phyloP scores from a whole-genome alignment of 2,329 filamentous ascomycete species.

The Arthrobotrys conoides region DNA sequence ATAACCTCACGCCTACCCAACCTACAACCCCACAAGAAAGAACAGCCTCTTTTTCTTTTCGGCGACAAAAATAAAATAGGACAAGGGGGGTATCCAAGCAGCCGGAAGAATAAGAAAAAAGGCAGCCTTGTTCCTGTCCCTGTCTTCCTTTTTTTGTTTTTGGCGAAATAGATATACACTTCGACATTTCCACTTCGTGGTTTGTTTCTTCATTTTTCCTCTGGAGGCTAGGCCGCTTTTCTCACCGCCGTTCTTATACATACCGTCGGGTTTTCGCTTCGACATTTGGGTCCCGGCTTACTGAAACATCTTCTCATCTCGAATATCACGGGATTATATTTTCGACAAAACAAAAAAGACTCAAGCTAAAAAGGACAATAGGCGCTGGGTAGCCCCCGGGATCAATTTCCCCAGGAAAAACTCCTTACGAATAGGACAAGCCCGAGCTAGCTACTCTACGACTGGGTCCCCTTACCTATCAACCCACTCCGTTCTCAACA shows the following conservation, averaged over 20 bases:
- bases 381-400: slow-evolving; percentile 44
- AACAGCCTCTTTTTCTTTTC: slow-evolving; percentile 25
- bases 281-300: slow-evolving; percentile 15
- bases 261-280: slow-evolving; percentile 21
- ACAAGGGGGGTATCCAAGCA: slow-evolving; percentile 24
- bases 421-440: slow-evolving; percentile 14
- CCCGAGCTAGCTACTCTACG: slow-evolving; percentile 19
- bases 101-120: slow-evolving; percentile 21
- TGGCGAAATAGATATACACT: slow-evolving; percentile 32
- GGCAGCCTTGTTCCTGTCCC: neutral
- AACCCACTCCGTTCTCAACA: slow-evolving; percentile 8
- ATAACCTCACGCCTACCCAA: slow-evolving; percentile 54
- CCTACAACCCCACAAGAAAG: slow-evolving; percentile 24
- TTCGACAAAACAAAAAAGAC: neutral
- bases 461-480: slow-evolving; percentile 24
- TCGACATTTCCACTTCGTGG: slow-evolving; percentile 11
- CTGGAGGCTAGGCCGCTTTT: slow-evolving; percentile 3
- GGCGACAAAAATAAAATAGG: slow-evolving; percentile 33
- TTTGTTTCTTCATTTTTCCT: slow-evolving; percentile 25
- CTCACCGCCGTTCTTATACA: slow-evolving; percentile 1
- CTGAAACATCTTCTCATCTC: neutral
- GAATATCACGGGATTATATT: slow-evolving; percentile 20
- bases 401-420: slow-evolving; percentile 26
- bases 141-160: neutral
- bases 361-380: slow-evolving; percentile 30